Evolutionary conservation across 2,329 filamentous ascomycete species (phyloP), one percentile per base, ranked within the genome.

Genomic region (Epicoccum nigrum): DNA sequence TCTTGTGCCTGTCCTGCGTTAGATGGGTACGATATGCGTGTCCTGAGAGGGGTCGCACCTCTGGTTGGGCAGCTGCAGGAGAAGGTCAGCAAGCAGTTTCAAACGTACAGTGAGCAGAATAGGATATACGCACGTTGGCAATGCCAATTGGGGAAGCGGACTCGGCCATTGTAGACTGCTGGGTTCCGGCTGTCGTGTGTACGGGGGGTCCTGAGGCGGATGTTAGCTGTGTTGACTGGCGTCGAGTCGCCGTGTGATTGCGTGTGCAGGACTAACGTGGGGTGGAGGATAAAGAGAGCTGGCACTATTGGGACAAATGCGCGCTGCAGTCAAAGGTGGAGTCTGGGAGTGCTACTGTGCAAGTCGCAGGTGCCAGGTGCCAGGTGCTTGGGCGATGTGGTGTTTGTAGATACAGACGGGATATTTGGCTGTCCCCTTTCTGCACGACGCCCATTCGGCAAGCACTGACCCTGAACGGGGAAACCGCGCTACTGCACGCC

Each of bases 111-210:
- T 15, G 45, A 49, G 42, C 53, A 49, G 17, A 28, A 15, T n/a
- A 31, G 51, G 16, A 45, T 39, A 44, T 47, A 83, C 83, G 75
- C 76, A 87, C 84, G 74, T 88, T 87, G 81, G 85, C 85, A 84
- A 88, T 88, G 79, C 85, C 85, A 83, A 88, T 88, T 65, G 84
- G 85, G 68, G 83, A 83, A 54, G 82, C 79, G 61, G 83, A 83
- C 70, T 87, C 85, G 65, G 84, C 82, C 83, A 86, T 86, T 60
- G 64, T 73, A 68, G 59, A 28, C 55, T 53, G 34, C 41, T 61
- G 56, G 43, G 64, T 56, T 56, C 39, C 48, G 47, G 53, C 54
- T 65, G 59, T 37, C 49, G 53, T 55, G 52, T 58, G 48, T 57
- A 34, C 49, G 48, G 54, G 54, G 45, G 56, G 47, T 51, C 13